Percentiles rank a stretch among this genome's conserved stretches.
Conservation (phyloP, 176 grass and related monocot genomes). For the Cocos nucifera region DNA sequence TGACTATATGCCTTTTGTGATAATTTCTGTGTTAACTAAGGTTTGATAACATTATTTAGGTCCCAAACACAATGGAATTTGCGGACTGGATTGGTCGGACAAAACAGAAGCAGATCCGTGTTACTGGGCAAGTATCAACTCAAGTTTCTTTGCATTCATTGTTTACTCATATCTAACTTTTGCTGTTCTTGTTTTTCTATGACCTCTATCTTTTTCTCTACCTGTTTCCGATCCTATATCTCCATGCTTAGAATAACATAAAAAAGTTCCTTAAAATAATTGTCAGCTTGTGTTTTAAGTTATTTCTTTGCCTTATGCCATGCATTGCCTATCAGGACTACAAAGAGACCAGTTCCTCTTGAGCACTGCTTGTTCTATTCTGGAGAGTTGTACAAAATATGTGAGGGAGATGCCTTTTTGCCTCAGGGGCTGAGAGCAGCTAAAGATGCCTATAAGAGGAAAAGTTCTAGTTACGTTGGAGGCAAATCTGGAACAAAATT, state of each 20-base stretch:
- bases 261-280: background rate
- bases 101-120: slow-evolving; percentile 92
- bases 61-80: slow-evolving; percentile 95
- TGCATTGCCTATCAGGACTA: slow-evolving; percentile 52
- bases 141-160: background rate
- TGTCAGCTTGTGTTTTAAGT: background rate
- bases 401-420: slow-evolving; percentile 71
- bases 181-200: background rate
- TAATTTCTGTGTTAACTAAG: slow-evolving; percentile 17
- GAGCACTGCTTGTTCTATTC: slow-evolving; percentile 97
- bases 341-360: slow-evolving; percentile 80
- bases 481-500: slow-evolving; percentile 33
- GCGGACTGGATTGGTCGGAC: slow-evolving; percentile 99
- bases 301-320: slow-evolving; percentile 4
- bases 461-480: slow-evolving; percentile 28
- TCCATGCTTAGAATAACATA: background rate
- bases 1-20: background rate
- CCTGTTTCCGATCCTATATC: too few relatives aligned
- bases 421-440: slow-evolving; percentile 76
- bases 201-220: background rate
- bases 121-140: slow-evolving; percentile 49
- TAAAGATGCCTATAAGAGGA: slow-evolving; percentile 83
- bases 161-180: background rate
- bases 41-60: slow-evolving; percentile 33
- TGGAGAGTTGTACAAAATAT: slow-evolving; percentile 76